Percentiles rank a stretch among this genome's conserved stretches.
phyloP scores from a whole-genome alignment of 163 green algal species.

The Chlamydomonas reinhardtii region DNA sequence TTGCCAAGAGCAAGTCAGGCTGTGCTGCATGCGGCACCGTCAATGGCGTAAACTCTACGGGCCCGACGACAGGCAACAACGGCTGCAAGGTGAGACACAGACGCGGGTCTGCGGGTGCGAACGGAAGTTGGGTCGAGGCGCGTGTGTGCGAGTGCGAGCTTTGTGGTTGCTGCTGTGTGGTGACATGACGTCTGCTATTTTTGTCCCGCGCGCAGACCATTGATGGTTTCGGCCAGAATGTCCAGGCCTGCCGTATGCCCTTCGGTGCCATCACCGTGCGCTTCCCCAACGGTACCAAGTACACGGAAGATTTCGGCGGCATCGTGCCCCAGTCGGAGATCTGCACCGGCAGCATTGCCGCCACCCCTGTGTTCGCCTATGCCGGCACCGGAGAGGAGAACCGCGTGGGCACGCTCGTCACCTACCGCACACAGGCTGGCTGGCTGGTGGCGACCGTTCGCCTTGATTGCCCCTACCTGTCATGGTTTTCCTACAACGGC shows the following conservation, averaged over 20 bases:
- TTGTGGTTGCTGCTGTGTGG: no score
- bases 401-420: constrained; percentile 43
- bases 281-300: no score
- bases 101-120: no score
- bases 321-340: constrained; percentile 31
- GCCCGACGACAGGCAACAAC: neutral
- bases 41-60: no score
- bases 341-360: constrained; percentile 4
- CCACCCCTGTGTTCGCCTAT: constrained; percentile 22
- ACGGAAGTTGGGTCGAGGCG: no score
- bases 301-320: neutral
- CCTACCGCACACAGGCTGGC: constrained; percentile 14
- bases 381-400: constrained; percentile 2
- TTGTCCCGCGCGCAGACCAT: constrained; percentile 4
- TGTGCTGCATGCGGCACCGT: no score
- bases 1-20: neutral
- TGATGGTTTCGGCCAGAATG: constrained; percentile 34
- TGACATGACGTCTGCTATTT: neutral
- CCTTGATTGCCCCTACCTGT: constrained; percentile 48
- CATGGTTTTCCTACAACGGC: constrained; percentile 43
- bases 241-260: constrained; percentile 39
- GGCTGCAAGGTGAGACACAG: constrained; percentile 9
- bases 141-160: no score
- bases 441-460: constrained; percentile 37
- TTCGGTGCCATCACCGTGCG: neutral